Conservation (phyloP, 2,329 filamentous ascomycete species). For the Rhynchosporium graminicola region DNA sequence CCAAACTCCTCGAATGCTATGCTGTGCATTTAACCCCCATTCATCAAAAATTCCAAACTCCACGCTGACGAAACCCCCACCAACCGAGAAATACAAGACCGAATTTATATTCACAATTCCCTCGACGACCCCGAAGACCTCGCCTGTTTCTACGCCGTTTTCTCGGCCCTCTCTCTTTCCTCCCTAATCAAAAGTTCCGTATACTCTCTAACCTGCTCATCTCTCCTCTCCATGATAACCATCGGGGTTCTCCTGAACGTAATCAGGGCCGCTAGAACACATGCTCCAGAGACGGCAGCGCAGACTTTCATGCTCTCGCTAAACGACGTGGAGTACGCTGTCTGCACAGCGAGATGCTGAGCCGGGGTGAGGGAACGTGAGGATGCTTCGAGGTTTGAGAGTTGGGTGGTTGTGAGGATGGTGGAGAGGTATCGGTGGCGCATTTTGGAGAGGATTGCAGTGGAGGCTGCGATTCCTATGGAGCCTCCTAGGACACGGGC, state of each 20-base stretch:
- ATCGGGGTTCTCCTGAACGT: conserved; percentile 20
- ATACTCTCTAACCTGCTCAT: conserved; percentile 20
- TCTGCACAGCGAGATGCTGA: conserved; percentile 25
- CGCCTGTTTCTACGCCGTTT: not conserved
- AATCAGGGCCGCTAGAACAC: conserved; percentile 23
- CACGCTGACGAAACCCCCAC: not conserved
- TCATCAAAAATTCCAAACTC: not conserved
- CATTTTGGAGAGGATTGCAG: conserved; percentile 51
- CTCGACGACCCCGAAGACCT: conserved; percentile 1
- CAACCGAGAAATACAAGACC: not conserved
- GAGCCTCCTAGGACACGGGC: conserved; percentile 60
- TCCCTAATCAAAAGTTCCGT: conserved; percentile 1
- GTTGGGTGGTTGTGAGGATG: conserved; percentile 13
- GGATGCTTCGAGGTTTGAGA: conserved; percentile 18
- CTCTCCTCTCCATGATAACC: conserved; percentile 18
- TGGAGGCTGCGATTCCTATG: conserved; percentile 59
- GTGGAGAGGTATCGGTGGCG: conserved; percentile 24
- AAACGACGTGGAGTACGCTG: conserved; percentile 32
- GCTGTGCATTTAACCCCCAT: not conserved
- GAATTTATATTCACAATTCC: not conserved
- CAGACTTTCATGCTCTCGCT: conserved; percentile 32
- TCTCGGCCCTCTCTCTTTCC: conserved; percentile 4
- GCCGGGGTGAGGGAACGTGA: conserved; percentile 14
- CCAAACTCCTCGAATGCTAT: not conserved
- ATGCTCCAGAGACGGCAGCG: conserved; percentile 23